Base-by-base conservation (phyloP, 495 filamentous ascomycete species). In the Diplogelasinospora grovesii region DNA sequence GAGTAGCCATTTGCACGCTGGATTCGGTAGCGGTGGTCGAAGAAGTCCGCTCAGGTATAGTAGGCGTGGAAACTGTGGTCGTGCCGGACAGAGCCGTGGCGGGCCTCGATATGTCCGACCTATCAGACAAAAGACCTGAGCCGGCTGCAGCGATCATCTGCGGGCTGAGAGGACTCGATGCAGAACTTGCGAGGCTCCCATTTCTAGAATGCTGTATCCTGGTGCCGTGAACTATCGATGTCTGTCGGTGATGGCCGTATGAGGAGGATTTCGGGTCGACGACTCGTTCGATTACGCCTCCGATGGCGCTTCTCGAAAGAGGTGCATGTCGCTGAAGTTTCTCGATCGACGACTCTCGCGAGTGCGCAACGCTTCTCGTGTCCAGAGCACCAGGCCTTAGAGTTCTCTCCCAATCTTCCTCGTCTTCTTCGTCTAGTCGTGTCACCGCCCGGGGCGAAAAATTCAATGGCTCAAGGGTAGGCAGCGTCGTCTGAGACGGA, bases 201-300 rank as follows among this genome's bases (percentile, higher is more conserved):
- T 92, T 94, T 50, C 92, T 81, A 43, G 89, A 93, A 65, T 98
- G 92, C 57, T 89, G 87, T 45, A 88, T 78, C 37, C 88, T 86
- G 46, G 88, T 78, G 43, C 88, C 88, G 77, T 95, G 86, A 31
- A 95, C 87, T 47, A 95, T 95, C 20, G 90, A 95, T 1, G 88
- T 87, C 61, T 98, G 86, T 15, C 92, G 78, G 59, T 95, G 86
- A 58, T 97, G 90, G 31, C 83, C 84, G 64, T 96, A 93, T 9
- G 81, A 60, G 1, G 59, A 59, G 7, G 55, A 35, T 39, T 71
- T 73, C n/a, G 61, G 63, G 34, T 73, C 69, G 10, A 61, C 60
- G 11, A 60, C 46, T 39, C 87, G 75, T 60, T 92, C 88, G 49
- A 87, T 66, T 50, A 77, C 67, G 46, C 65, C 72, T 39, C 56